Percentiles rank a stretch among this genome's conserved stretches.
Evolutionary conservation across 345 rosid species (phyloP).

Genomic region (Aegle marmelos): DNA sequence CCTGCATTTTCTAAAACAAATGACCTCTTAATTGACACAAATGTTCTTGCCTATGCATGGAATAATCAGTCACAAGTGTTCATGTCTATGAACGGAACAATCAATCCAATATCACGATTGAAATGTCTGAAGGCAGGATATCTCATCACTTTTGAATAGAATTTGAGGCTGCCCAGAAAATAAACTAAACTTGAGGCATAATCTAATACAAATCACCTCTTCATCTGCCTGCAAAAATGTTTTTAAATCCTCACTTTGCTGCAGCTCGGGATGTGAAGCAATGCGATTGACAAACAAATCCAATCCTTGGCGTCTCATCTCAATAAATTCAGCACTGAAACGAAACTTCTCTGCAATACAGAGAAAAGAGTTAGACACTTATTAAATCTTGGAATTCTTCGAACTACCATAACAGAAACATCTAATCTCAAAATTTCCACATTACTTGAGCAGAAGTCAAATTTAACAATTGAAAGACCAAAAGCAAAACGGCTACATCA

Average conservation of each 20-base stretch:
- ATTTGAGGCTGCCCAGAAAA: not conserved
- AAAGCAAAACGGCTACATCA: not conserved
- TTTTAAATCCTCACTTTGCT: slow-evolving; percentile 88
- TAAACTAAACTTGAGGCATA: not conserved
- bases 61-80: not conserved
- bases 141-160: not conserved
- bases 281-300: slow-evolving; percentile 87
- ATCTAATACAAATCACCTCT: slow-evolving; percentile 52
- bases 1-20: not conserved
- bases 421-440: not conserved
- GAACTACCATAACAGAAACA: not conserved
- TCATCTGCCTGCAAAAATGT: slow-evolving; percentile 97
- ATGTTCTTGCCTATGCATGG: not conserved
- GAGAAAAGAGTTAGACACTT: slow-evolving; percentile 7
- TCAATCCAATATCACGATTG: not conserved
- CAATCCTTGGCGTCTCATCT: slow-evolving; percentile 89
- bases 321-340: slow-evolving; percentile 96
- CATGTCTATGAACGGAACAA: not conserved
- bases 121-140: not conserved
- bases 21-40: not conserved
- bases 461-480: not conserved
- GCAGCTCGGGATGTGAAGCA: slow-evolving; percentile 84
- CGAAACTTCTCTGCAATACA: slow-evolving; percentile 83
- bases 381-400: not conserved
- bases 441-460: not conserved